Evolutionary conservation across 345 rosid species (phyloP).

Genomic region (Citrus australasica): DNA sequence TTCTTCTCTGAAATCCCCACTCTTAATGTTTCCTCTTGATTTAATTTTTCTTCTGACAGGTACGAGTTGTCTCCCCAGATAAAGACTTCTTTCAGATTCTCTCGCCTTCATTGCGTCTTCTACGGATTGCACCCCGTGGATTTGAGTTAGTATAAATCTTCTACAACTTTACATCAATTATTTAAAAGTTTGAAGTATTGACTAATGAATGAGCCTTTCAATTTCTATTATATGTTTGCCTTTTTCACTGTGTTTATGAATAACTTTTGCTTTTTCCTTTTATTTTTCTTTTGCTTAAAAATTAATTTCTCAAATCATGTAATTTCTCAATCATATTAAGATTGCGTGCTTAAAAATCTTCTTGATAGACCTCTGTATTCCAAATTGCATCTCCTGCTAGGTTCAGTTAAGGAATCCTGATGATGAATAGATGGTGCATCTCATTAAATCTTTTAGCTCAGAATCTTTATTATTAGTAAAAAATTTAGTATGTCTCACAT

Average conservation of each 20-base stretch:
- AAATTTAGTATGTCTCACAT: neutral
- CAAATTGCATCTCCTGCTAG: neutral
- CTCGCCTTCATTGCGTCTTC: constrained; percentile 89
- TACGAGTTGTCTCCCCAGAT: constrained; percentile 96
- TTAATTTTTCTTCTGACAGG: constrained; percentile 40
- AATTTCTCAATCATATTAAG: neutral
- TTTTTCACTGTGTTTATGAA: neutral
- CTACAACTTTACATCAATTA: neutral
- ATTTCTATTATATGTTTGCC: neutral
- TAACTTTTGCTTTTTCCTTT: neutral
- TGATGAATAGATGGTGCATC: neutral
- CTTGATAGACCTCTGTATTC: neutral
- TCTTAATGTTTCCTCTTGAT: constrained; percentile 10
- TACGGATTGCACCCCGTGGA: constrained; percentile 91
- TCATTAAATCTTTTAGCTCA: neutral
- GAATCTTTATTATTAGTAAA: neutral
- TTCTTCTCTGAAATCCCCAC: neutral
- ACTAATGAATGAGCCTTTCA: neutral
- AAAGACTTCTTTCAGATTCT: constrained; percentile 98
- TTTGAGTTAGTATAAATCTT: constrained; percentile 55
- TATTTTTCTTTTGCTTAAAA: neutral
- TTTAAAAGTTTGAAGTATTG: neutral
- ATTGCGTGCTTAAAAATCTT: neutral
- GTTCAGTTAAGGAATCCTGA: neutral
- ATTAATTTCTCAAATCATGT: no score